phyloP scores from a whole-genome alignment of 495 filamentous ascomycete species.

The Lasiosphaeria ovina region DNA sequence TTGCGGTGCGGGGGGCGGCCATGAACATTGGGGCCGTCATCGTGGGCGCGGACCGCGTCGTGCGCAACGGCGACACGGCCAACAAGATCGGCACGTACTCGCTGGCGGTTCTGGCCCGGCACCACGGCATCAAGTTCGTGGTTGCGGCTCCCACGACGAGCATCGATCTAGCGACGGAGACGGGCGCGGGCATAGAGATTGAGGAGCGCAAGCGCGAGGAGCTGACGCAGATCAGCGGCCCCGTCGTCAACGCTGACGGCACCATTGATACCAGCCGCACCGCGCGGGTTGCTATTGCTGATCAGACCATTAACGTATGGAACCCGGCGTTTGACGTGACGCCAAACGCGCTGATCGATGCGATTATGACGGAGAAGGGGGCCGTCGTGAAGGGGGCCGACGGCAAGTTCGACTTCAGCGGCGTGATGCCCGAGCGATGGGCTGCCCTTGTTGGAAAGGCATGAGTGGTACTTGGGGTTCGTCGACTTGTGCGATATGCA shows the following conservation, averaged over 20 bases:
- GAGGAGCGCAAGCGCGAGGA: slow-evolving; percentile 80
- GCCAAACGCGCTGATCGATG: slow-evolving; percentile 81
- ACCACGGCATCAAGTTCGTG: slow-evolving; percentile 90
- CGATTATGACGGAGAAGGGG: slow-evolving; percentile 88
- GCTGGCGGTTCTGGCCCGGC: slow-evolving; percentile 78
- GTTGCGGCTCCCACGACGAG: slow-evolving; percentile 94
- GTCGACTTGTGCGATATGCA: too few relatives aligned
- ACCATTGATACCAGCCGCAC: slow-evolving; percentile 51
- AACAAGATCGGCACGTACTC: slow-evolving; percentile 98
- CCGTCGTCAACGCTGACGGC: slow-evolving; percentile 50
- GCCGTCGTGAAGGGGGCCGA: slow-evolving; percentile 74
- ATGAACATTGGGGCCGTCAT: slow-evolving; percentile 76
- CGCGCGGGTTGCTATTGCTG: slow-evolving; percentile 76
- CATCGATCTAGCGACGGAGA: slow-evolving; percentile 78
- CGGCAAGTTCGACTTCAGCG: slow-evolving; percentile 70
- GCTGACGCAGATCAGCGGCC: slow-evolving; percentile 77
- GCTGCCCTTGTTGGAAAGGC: slow-evolving; percentile 25
- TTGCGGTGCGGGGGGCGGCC: slow-evolving; percentile 55
- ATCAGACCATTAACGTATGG: slow-evolving; percentile 80
- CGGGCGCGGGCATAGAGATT: slow-evolving; percentile 76
- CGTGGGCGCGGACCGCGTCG: slow-evolving; percentile 93
- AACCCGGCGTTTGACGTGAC: slow-evolving; percentile 98
- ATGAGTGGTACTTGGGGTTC: background rate
- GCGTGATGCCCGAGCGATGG: slow-evolving; percentile 52
- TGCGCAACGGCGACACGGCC: slow-evolving; percentile 93